A percentile compares a stretch with the other conserved stretches of the same genome.
phyloP scores from a whole-genome alignment of 2,329 filamentous ascomycete genomes.

The Ramularia endophylla region DNA sequence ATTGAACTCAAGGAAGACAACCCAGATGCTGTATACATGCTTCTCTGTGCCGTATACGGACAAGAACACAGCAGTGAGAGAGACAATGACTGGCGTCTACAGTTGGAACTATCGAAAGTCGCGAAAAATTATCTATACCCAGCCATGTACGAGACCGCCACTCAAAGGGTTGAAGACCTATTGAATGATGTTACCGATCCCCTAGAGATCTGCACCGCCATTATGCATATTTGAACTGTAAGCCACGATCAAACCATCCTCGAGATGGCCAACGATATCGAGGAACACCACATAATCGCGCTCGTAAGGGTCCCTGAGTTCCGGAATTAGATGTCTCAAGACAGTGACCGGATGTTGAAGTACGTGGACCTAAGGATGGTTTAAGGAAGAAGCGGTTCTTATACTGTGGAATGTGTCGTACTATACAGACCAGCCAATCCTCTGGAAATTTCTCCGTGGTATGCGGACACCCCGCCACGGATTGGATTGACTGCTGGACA shows the following conservation, averaged over 20 bases:
- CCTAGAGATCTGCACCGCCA: neutral
- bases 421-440: too few relatives aligned
- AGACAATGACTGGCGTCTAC: neutral
- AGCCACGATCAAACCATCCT: neutral
- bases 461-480: too few relatives aligned
- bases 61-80: neutral
- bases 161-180: neutral
- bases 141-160: neutral
- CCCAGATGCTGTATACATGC: slow-evolving; percentile 6
- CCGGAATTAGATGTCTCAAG: neutral
- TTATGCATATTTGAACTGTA: neutral
- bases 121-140: neutral
- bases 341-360: neutral
- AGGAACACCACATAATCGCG: neutral
- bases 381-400: too few relatives aligned
- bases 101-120: neutral
- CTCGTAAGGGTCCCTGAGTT: neutral
- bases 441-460: too few relatives aligned
- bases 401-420: too few relatives aligned
- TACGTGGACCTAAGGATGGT: neutral
- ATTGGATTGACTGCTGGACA: too few relatives aligned
- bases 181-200: neutral
- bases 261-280: neutral
- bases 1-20: slow-evolving; percentile 11
- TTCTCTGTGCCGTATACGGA: neutral